Evolutionary conservation across 1,139 yeast genomes (phyloP).

Genomic region (Kazachstania sp.): DNA sequence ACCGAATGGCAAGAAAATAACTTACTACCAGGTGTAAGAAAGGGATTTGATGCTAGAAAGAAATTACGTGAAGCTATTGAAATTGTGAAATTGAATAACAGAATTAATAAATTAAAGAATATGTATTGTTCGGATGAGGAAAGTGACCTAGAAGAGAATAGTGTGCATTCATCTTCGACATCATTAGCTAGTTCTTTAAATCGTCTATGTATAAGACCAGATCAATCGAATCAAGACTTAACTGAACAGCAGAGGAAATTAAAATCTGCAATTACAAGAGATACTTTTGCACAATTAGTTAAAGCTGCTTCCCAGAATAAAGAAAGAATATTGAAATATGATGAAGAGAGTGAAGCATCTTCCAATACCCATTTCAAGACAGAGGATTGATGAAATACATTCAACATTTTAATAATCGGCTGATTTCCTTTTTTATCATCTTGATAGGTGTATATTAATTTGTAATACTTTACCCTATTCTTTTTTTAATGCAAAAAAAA

Average conservation of each 20-base stretch:
- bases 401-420: background rate
- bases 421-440: background rate
- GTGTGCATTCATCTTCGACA: constrained; percentile 8
- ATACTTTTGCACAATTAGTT: constrained; percentile 67
- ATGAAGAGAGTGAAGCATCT: background rate
- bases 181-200: constrained; percentile 1
- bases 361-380: background rate
- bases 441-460: background rate
- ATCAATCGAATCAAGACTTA: background rate
- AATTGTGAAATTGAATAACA: constrained; percentile 65
- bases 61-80: constrained; percentile 84
- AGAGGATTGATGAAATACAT: too few species aligned
- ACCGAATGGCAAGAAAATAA: constrained; percentile 46
- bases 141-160: constrained; percentile 30
- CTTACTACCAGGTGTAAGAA: constrained; percentile 60
- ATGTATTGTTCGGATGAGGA: constrained; percentile 40
- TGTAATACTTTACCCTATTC: background rate
- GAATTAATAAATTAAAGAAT: constrained; percentile 57
- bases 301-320: constrained; percentile 61
- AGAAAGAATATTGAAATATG: constrained; percentile 33
- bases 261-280: constrained; percentile 33
- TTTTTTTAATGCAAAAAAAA: background rate
- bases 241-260: constrained; percentile 14
- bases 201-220: background rate
- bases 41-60: constrained; percentile 75